Percentiles rank a stretch among this genome's conserved stretches.
Evolutionary conservation across 2,329 filamentous ascomycete genomes (phyloP).

Genomic region (Hymenoscyphus infarciens): DNA sequence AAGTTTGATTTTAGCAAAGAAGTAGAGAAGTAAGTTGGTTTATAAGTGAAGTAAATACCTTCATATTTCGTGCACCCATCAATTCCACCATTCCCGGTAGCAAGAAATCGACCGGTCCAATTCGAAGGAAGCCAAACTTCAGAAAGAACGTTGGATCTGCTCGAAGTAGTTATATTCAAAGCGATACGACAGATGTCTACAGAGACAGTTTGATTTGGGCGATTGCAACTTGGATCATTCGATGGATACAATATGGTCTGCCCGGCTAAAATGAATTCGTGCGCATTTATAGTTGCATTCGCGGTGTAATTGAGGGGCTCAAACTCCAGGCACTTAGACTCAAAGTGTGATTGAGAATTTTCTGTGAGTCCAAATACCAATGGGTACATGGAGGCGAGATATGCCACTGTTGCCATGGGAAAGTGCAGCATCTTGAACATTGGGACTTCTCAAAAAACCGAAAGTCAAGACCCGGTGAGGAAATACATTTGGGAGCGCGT

Average conservation of each 20-base stretch:
- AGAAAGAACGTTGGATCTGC: conserved; percentile 14
- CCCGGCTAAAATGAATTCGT: conserved; percentile 13
- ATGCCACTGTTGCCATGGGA: neutral
- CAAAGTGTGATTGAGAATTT: neutral
- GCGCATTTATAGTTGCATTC: conserved; percentile 14
- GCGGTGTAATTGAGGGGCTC: conserved; percentile 15
- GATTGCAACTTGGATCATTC: conserved; percentile 18
- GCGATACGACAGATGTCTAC: conserved; percentile 24
- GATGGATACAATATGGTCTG: conserved; percentile 13
- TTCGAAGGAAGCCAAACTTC: conserved; percentile 34
- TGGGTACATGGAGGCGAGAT: neutral
- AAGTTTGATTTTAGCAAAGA: conserved; percentile 15
- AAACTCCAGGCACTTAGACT: conserved; percentile 14
- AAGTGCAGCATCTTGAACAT: neutral
- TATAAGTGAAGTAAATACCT: neutral
- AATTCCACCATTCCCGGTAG: conserved; percentile 35
- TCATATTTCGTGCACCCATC: conserved; percentile 24
- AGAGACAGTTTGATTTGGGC: conserved; percentile 17
- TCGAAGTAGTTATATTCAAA: conserved; percentile 18
- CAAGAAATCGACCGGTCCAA: conserved; percentile 41
- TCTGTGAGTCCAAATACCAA: neutral
- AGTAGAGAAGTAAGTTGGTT: neutral
- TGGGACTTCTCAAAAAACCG: neutral
- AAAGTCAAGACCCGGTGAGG: neutral
- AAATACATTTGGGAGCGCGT: neutral